Evolutionary conservation across 2,329 filamentous ascomycete genomes (phyloP).

Genomic region (Paraphaeosphaeria minitans): DNA sequence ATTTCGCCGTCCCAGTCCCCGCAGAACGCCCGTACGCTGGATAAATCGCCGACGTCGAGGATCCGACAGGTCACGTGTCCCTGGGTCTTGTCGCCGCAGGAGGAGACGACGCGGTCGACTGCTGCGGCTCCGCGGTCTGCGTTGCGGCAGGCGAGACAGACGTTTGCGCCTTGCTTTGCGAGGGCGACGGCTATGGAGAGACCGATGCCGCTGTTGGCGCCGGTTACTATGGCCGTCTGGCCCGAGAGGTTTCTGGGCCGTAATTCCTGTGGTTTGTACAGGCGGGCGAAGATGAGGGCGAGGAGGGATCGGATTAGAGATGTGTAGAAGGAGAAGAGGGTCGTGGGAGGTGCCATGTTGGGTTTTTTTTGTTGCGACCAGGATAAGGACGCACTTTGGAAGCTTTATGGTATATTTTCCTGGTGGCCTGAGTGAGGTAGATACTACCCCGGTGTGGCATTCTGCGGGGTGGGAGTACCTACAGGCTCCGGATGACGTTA

Average conservation of each 20-base stretch:
- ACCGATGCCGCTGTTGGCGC: not conserved
- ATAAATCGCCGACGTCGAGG: not conserved
- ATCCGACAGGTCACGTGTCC: not conserved
- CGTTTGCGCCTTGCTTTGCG: not conserved
- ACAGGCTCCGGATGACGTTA: too few relatives aligned
- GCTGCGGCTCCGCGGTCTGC: not conserved
- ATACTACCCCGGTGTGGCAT: too few relatives aligned
- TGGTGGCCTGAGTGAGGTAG: too few relatives aligned
- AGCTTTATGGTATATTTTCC: too few relatives aligned
- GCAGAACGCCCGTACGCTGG: not conserved
- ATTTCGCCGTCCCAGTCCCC: not conserved
- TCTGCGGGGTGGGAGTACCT: too few relatives aligned
- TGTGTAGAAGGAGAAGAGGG: not conserved
- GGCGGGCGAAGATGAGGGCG: not conserved
- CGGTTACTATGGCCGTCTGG: not conserved
- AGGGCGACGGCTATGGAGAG: not conserved
- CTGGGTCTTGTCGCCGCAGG: not conserved
- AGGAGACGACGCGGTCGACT: not conserved
- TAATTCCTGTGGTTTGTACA: not conserved
- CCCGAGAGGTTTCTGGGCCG: not conserved
- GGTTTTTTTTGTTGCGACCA: not conserved
- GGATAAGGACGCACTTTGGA: too few relatives aligned
- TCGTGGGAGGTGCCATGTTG: not conserved
- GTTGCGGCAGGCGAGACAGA: not conserved
- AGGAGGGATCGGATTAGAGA: not conserved